Evolutionary conservation across 2,329 filamentous ascomycete genomes (phyloP).

Genomic region (Penicillium freii): DNA sequence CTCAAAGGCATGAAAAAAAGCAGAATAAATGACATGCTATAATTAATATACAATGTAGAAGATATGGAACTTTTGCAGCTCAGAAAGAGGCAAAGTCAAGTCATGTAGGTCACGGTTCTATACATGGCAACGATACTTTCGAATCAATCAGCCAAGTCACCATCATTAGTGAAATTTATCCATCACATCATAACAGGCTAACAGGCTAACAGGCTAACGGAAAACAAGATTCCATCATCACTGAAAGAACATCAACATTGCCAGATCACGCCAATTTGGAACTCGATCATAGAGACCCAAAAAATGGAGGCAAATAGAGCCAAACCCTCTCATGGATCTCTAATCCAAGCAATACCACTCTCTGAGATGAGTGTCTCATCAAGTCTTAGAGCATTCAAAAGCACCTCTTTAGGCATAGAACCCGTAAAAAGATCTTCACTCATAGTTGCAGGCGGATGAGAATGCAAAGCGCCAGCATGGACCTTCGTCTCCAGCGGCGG

Average conservation of each 20-base stretch:
- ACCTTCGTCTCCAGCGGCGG: constrained; percentile 43
- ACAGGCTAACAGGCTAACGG: not conserved
- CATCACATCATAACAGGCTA: not conserved
- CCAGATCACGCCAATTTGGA: not conserved
- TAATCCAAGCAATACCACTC: constrained; percentile 31
- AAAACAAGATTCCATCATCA: not conserved
- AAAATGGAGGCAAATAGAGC: too few relatives aligned
- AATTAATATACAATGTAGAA: constrained; percentile 3
- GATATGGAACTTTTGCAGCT: constrained; percentile 1
- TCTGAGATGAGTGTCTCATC: constrained; percentile 26
- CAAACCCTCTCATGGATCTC: constrained; percentile 15
- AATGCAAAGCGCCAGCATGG: constrained; percentile 22
- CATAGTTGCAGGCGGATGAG: constrained; percentile 8
- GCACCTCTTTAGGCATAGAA: constrained; percentile 26
- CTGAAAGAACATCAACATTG: not conserved
- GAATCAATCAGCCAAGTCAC: not conserved
- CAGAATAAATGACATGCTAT: not conserved
- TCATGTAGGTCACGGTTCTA: not conserved
- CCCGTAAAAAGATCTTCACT: constrained; percentile 48
- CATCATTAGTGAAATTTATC: not conserved
- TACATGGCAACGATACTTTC: not conserved
- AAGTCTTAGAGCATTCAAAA: constrained; percentile 34
- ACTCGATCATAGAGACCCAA: too few relatives aligned
- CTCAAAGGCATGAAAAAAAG: not conserved
- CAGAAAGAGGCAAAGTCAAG: not conserved